These are phyloP conservation scores for Gymnopilus junonius DNA, from an alignment of 768 basidiomycete species.

Conservation along the genomic window DNA sequence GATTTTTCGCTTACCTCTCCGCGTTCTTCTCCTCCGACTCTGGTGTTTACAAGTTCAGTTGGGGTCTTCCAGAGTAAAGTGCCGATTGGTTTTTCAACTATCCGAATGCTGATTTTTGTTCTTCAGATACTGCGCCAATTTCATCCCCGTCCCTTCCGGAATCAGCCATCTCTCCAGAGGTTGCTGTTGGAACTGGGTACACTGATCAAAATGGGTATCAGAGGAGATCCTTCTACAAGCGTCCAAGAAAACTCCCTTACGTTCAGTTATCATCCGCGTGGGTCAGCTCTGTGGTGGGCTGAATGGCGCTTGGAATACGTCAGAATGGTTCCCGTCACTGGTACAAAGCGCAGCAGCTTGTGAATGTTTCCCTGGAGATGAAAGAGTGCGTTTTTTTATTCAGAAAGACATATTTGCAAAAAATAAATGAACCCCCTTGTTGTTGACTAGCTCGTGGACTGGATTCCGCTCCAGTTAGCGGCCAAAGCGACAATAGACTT, in stretches of 20 bases:
- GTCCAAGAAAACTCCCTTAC: constrained; percentile 33
- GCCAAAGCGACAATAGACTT: not conserved
- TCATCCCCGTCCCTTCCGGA: constrained; percentile 2
- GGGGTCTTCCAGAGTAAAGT: constrained; percentile 28
- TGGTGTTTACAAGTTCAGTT: constrained; percentile 47
- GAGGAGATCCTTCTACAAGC: constrained; percentile 30
- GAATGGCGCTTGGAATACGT: constrained; percentile 42
- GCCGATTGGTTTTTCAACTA: not conserved
- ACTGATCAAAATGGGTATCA: constrained; percentile 40
- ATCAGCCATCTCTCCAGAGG: constrained; percentile 16
- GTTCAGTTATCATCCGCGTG: constrained; percentile 36
- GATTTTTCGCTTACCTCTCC: constrained; percentile 38
- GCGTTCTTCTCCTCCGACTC: constrained; percentile 28
- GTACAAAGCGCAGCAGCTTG: constrained; percentile 31
- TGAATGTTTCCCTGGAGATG: constrained; percentile 32
- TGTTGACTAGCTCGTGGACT: not conserved
- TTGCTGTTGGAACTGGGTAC: constrained; percentile 38
- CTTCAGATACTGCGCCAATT: constrained; percentile 24
- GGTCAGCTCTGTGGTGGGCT: constrained; percentile 42
- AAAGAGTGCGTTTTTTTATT: constrained; percentile 30
- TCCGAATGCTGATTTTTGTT: constrained; percentile 23
- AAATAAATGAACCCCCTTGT: no score
- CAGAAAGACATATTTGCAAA: not conserved
- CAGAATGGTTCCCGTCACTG: constrained; percentile 45
- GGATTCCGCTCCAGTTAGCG: not conserved